phyloP scores from a whole-genome alignment of 306 rosid genomes.

The Rosa rugosa region DNA sequence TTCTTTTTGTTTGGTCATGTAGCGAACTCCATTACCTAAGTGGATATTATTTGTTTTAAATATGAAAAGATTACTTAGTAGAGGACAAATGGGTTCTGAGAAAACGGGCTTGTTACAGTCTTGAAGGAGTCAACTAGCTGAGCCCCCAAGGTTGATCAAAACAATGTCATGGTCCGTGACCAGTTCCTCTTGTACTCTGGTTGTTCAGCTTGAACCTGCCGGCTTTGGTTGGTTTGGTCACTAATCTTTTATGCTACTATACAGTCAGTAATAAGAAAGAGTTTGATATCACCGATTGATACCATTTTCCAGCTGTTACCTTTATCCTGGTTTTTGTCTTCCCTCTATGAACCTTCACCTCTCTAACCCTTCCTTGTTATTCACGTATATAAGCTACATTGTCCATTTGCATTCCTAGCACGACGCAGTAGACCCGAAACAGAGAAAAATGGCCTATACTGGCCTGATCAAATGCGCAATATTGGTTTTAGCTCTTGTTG shows the following conservation, averaged over 20 bases:
- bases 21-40: not conserved
- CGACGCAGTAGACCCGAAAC: not conserved
- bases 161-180: constrained; percentile 13
- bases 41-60: not conserved
- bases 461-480: constrained; percentile 11
- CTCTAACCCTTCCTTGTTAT: constrained; percentile 1
- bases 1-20: not conserved
- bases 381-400: constrained; percentile 1
- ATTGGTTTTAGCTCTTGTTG: constrained; percentile 24
- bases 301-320: constrained; percentile 5
- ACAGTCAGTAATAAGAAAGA: not conserved
- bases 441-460: constrained; percentile 26
- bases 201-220: constrained; percentile 3
- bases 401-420: constrained; percentile 3
- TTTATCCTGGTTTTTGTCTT: not conserved
- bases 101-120: not conserved
- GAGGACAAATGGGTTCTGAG: not conserved
- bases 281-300: constrained; percentile 16
- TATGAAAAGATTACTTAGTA: not conserved
- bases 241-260: not conserved
- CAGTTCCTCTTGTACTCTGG: constrained; percentile 2
- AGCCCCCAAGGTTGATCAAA: constrained; percentile 19
- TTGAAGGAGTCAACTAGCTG: not conserved
- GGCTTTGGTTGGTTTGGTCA: constrained; percentile 5
- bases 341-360: constrained; percentile 26